phyloP scores from a whole-genome alignment of 129 eudicot species.

The Chrysanthemum makinoi region DNA sequence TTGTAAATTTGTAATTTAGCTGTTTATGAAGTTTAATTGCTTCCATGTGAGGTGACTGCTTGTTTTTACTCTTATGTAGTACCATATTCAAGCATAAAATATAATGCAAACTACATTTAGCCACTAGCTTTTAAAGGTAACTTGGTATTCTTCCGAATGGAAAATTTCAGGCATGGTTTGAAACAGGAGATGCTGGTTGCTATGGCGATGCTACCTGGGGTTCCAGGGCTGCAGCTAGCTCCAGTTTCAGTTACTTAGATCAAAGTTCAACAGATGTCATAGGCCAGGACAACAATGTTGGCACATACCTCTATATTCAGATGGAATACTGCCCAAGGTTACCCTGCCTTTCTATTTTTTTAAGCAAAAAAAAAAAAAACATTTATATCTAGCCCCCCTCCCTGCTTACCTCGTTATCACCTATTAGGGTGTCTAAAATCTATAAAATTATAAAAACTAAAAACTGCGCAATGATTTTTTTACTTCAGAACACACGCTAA shows the following conservation, averaged over 20 bases:
- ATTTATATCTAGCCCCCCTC: no score
- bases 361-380: no score
- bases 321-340: slow-evolving; percentile 99
- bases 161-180: slow-evolving; percentile 93
- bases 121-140: slow-evolving; percentile 22
- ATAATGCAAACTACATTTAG: neutral
- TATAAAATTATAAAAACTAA: no score
- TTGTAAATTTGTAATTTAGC: neutral
- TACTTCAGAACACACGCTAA: neutral
- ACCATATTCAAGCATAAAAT: slow-evolving; percentile 3
- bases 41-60: neutral
- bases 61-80: slow-evolving; percentile 1
- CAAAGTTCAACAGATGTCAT: slow-evolving; percentile 45
- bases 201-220: slow-evolving; percentile 47
- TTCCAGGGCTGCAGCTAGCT: slow-evolving; percentile 66
- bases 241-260: slow-evolving; percentile 54
- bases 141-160: slow-evolving; percentile 8
- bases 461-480: neutral
- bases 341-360: neutral
- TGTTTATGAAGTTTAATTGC: neutral
- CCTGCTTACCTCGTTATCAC: no score
- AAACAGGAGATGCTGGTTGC: slow-evolving; percentile 64
- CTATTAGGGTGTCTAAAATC: no score
- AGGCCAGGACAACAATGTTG: slow-evolving; percentile 55
- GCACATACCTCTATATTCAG: slow-evolving; percentile 89